A percentile compares a stretch with the other conserved stretches of the same genome.
Evolutionary conservation across 148 eudicot genomes (phyloP).

Genomic region (Pharnaceum exiguum): DNA sequence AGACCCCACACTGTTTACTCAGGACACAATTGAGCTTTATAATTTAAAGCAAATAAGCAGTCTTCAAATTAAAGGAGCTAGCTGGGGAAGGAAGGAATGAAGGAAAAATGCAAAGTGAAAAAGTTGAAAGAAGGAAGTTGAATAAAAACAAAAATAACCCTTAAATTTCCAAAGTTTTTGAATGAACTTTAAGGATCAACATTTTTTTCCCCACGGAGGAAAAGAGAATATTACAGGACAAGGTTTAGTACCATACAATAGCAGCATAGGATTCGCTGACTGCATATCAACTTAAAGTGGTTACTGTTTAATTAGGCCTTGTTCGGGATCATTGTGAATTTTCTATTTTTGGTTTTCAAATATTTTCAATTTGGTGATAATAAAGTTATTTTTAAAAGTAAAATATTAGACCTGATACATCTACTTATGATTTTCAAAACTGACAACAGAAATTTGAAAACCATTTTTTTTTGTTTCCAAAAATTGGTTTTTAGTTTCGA

Average conservation of each 20-base stretch:
- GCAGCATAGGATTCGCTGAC: constrained; percentile 11
- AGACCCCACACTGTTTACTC: constrained; percentile 23
- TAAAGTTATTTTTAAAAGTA: no score
- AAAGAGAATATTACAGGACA: constrained; percentile 15
- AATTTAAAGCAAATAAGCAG: constrained; percentile 17
- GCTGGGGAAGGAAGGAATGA: not conserved
- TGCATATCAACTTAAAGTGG: not conserved
- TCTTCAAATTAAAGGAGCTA: constrained; percentile 29
- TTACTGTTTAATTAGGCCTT: not conserved
- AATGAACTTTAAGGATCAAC: constrained; percentile 28
- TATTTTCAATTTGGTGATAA: no score
- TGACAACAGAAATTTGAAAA: no score
- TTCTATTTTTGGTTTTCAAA: no score
- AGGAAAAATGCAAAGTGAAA: constrained; percentile 19
- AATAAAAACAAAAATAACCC: constrained; percentile 33
- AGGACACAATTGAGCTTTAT: constrained; percentile 32
- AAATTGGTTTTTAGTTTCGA: no score
- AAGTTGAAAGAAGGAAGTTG: constrained; percentile 14
- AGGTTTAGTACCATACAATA: constrained; percentile 14
- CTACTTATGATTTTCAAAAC: no score
- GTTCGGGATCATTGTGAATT: no score
- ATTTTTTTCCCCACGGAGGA: constrained; percentile 11
- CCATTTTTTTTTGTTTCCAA: no score
- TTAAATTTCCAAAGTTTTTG: constrained; percentile 24
- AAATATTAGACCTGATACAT: no score